These are phyloP conservation scores for Achlya hypogyna DNA, from an alignment of 352 stramenopile genomes.

Conservation along the genomic window DNA sequence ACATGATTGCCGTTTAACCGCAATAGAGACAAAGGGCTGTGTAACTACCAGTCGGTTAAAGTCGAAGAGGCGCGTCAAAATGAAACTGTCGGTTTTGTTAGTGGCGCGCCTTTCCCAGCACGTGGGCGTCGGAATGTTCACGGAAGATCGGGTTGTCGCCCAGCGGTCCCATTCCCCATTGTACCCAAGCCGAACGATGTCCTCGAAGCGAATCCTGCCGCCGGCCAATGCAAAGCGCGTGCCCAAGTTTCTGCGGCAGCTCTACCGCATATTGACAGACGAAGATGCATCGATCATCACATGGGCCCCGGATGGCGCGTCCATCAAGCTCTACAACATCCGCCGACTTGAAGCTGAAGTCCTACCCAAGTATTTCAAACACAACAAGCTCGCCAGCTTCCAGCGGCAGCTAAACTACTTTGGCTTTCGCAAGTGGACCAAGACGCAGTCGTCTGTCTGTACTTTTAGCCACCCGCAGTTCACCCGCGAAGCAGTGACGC, in stretches of 20 bases:
- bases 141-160: neutral
- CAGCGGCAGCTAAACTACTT: constrained; percentile 92
- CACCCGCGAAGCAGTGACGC: neutral
- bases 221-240: constrained; percentile 29
- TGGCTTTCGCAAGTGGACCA: constrained; percentile 83
- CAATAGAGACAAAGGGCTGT: no score
- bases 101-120: neutral
- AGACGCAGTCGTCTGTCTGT: constrained; percentile 64
- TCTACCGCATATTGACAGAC: constrained; percentile 62
- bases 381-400: constrained; percentile 88
- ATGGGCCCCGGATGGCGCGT: constrained; percentile 56
- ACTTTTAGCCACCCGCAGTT: constrained; percentile 71
- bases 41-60: no score
- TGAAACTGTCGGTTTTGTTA: no score
- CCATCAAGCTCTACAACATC: constrained; percentile 62
- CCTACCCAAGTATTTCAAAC: constrained; percentile 91
- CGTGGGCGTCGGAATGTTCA: constrained; percentile 5
- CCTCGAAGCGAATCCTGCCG: neutral
- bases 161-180: no score
- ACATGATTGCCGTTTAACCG: no score
- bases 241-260: constrained; percentile 67
- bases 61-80: no score
- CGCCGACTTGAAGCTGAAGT: constrained; percentile 54
- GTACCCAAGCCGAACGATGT: neutral
- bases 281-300: constrained; percentile 61